Percentiles rank a stretch among this genome's conserved stretches.
phyloP scores from a whole-genome alignment of 345 rosid species.

The Anastatica hierochuntica region DNA sequence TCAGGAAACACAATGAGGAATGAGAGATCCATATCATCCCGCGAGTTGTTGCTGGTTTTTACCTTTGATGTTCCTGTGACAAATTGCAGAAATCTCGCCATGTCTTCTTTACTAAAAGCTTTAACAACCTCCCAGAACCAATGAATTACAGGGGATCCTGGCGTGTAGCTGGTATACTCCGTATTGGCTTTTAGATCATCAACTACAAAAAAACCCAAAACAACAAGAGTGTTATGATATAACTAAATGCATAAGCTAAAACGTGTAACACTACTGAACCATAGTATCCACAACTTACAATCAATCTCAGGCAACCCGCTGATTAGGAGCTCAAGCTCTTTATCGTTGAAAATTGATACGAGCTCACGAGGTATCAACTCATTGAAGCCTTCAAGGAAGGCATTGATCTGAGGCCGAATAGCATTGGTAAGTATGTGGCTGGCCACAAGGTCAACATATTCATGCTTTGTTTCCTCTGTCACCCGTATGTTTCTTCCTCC shows the following conservation, averaged over 20 bases:
- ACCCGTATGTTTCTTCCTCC: conserved; percentile 89
- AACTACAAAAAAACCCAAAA: too few relatives aligned
- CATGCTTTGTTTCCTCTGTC: conserved; percentile 90
- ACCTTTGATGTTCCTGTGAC: conserved; percentile 99
- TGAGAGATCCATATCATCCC: too few relatives aligned
- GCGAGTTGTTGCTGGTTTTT: neutral
- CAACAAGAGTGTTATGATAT: conserved; percentile 31
- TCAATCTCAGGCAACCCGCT: conserved; percentile 98
- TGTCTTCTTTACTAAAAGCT: conserved; percentile 93
- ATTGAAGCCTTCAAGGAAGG: conserved; percentile 78
- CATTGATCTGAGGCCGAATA: conserved; percentile 93
- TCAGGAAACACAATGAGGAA: too few relatives aligned
- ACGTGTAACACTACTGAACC: too few relatives aligned
- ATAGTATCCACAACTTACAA: conserved; percentile 38
- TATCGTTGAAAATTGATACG: conserved; percentile 83
- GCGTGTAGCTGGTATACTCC: conserved; percentile 84
- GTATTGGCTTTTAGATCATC: conserved; percentile 91
- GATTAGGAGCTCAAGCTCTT: conserved; percentile 82
- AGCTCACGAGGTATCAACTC: conserved; percentile 71
- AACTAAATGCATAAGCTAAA: neutral
- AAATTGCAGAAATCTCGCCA: conserved; percentile 90
- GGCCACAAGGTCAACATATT: conserved; percentile 78
- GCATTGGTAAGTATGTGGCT: conserved; percentile 94
- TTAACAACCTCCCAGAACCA: conserved; percentile 99
- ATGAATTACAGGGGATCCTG: conserved; percentile 83